phyloP scores from a whole-genome alignment of 306 rosid genomes.

The Citrullus mucosospermus region DNA sequence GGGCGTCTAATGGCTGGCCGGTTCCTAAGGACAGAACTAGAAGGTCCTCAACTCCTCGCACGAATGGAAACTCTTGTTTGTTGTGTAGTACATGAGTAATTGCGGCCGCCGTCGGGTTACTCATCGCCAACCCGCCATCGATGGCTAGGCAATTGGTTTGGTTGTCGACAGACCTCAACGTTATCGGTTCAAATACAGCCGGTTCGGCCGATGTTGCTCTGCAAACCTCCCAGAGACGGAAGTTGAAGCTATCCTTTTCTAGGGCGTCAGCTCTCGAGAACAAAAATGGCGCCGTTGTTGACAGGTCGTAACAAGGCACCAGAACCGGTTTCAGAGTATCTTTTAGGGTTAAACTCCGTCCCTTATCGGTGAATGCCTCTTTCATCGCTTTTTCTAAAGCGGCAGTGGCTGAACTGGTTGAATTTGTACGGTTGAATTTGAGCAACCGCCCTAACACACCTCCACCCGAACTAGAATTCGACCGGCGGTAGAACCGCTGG shows the following conservation, averaged over 20 bases:
- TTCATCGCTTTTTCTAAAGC: conserved; percentile 61
- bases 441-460: conserved; percentile 30
- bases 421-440: conserved; percentile 17
- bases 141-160: conserved; percentile 66
- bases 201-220: conserved; percentile 93
- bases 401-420: conserved; percentile 24
- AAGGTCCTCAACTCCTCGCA: conserved; percentile 93
- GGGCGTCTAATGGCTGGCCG: conserved; percentile 58
- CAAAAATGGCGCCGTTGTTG: conserved; percentile 89
- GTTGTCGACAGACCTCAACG: conserved; percentile 61
- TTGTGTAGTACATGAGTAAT: conserved; percentile 98
- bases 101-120: conserved; percentile 87
- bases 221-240: conserved; percentile 91
- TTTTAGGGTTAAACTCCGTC: conserved; percentile 47
- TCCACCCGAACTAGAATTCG: conserved; percentile 17
- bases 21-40: conserved; percentile 80
- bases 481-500: conserved; percentile 30
- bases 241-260: conserved; percentile 81
- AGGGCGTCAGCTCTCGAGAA: conserved; percentile 97
- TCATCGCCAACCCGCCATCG: conserved; percentile 84
- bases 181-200: conserved; percentile 59
- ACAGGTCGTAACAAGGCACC: conserved; percentile 84
- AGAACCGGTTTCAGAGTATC: conserved; percentile 87
- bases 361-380: conserved; percentile 51
- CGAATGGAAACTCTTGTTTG: conserved; percentile 95